phyloP scores from a whole-genome alignment of 495 filamentous ascomycete species.

The Aspergillus kassunensis region DNA sequence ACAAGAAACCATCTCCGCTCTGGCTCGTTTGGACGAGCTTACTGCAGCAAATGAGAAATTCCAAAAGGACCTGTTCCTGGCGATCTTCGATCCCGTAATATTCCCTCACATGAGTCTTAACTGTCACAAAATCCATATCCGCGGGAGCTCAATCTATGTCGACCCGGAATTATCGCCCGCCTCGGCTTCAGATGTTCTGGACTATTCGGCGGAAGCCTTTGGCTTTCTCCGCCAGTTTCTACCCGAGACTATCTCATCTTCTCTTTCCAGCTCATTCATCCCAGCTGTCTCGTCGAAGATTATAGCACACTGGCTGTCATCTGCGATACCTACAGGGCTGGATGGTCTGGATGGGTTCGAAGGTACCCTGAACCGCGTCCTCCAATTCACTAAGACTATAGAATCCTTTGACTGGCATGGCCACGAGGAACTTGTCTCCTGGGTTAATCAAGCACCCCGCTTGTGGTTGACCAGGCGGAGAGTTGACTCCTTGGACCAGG shows the following conservation, averaged over 20 bases:
- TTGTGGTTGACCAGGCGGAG: constrained; percentile 85
- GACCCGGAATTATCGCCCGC: constrained; percentile 23
- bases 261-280: constrained; percentile 64
- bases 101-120: constrained; percentile 22
- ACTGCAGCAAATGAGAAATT: constrained; percentile 29
- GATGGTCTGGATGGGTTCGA: constrained; percentile 67
- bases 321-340: constrained; percentile 68
- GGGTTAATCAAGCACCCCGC: constrained; percentile 72
- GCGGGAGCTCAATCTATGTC: constrained; percentile 29
- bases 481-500: constrained; percentile 67
- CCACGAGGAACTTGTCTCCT: constrained; percentile 66
- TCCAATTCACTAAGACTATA: constrained; percentile 59
- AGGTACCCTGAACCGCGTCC: constrained; percentile 53
- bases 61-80: constrained; percentile 28
- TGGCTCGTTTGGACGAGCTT: constrained; percentile 35
- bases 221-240: constrained; percentile 61
- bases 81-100: constrained; percentile 35
- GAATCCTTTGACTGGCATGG: constrained; percentile 63
- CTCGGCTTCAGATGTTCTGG: constrained; percentile 30
- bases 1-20: constrained; percentile 32
- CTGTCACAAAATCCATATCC: constrained; percentile 27
- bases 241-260: constrained; percentile 56
- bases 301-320: constrained; percentile 68
- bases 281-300: constrained; percentile 61
- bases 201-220: constrained; percentile 56